phyloP scores from a whole-genome alignment of 1,284 basidiomycete genomes.

The Moniliella sp. region DNA sequence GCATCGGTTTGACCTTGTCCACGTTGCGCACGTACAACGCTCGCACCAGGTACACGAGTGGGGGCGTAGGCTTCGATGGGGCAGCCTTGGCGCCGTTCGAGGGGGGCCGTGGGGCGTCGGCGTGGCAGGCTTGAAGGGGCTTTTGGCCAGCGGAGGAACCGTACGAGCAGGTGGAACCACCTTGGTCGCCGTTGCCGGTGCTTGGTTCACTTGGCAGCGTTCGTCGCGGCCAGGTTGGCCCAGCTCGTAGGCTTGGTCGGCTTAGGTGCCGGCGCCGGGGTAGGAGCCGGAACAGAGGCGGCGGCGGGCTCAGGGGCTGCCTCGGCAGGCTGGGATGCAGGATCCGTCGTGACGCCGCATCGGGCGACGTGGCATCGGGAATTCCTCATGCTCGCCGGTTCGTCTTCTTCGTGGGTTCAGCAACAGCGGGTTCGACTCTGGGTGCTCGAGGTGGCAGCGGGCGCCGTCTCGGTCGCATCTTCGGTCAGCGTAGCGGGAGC shows the following conservation, averaged over 20 bases:
- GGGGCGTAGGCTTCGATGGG: no score
- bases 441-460: conserved; percentile 6
- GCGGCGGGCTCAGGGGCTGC: no score
- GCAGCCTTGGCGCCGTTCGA: no score
- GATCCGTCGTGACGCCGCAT: conserved; percentile 5
- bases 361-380: conserved; percentile 8
- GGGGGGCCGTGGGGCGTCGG: neutral
- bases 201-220: conserved; percentile 20
- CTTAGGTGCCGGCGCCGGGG: conserved; percentile 6
- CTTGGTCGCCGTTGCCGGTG: conserved; percentile 35
- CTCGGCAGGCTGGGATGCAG: no score
- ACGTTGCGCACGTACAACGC: conserved; percentile 40
- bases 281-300: conserved; percentile 29
- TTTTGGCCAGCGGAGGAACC: no score
- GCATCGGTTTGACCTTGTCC: conserved; percentile 47
- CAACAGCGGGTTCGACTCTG: conserved; percentile 2
- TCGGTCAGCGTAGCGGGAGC: conserved; percentile 5
- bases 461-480: conserved; percentile 35
- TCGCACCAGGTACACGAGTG: conserved; percentile 2
- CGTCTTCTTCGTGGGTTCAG: no score
- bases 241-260: conserved; percentile 30
- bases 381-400: no score
- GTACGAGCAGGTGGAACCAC: no score
- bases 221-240: conserved; percentile 28
- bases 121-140: conserved; percentile 1